Base-by-base conservation (phyloP, 2,329 filamentous ascomycete genomes). In the Sporothrix globosa region DNA sequence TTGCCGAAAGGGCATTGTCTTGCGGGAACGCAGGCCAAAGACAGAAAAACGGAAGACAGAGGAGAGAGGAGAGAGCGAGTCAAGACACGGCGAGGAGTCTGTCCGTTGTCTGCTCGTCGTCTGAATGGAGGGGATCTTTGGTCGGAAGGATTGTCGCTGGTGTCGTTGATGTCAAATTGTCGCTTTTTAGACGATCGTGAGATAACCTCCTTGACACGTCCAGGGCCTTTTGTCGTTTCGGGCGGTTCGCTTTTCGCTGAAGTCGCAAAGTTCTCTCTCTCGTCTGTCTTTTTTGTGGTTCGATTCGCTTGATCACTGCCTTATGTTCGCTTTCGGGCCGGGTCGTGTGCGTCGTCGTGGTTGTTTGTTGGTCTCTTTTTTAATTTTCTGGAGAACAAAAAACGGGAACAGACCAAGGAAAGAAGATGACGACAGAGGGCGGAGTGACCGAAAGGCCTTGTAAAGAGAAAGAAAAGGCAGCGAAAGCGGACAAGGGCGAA, bases 1-100 rank as follows among this genome's bases (percentile, higher is more conserved):
- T 48, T 69, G 56, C 4, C 68, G 68, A 60, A 69, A 63, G 11
- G 68, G 68, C 58, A 66, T 69, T 10, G 65, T 67, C n/a, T 41
- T 66, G 14, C 34, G 27, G 13, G n/a, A 6, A 39, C 4, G 19
- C 48, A 50, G 48, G 48, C 19, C 1, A 48, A 17, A 21, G 21
- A 21, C 7, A 65, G 10, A 61, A 34, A 19, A 50, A n/a, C 44
- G 34, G 10, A 19, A 44, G 58, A 34, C 41, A 14, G 17, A 19
- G 21, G 17, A 30, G 30, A 5, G 24, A 10, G 48, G 48, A 50
- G 19, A n/a, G 17, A 6, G 46, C n/a, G 48, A n/a, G 9, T 50
- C 46, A 7, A 2, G 17, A 50, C 17, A 6, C 14, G 46, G 7
- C 4, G 5, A 6, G 14, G 19, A 50, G 46, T 44, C 41, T 10